Evolutionary conservation across 2,329 filamentous ascomycete genomes (phyloP).

Genomic region (Sporothrix inflata): DNA sequence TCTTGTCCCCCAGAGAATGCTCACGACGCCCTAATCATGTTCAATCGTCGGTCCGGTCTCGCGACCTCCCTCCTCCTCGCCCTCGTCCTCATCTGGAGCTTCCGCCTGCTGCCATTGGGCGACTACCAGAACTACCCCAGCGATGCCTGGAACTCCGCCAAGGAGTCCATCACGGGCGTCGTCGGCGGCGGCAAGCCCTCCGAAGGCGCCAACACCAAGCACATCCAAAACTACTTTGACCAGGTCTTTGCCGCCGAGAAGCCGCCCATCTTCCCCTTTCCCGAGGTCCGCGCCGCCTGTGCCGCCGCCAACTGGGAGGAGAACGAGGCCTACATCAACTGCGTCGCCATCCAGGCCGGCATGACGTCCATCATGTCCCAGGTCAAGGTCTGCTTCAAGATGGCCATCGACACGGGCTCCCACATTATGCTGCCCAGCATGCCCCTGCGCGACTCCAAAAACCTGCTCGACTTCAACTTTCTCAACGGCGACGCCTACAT

Average conservation of each 20-base stretch:
- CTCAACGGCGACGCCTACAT: constrained; percentile 40
- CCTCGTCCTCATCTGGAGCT: constrained; percentile 33
- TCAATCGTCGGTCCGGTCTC: constrained; percentile 32
- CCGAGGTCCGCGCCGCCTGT: constrained; percentile 37
- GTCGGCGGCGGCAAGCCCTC: background rate
- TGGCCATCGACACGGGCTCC: constrained; percentile 42
- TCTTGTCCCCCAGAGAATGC: background rate
- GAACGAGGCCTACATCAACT: constrained; percentile 41
- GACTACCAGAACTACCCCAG: constrained; percentile 28
- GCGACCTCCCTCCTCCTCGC: constrained; percentile 23
- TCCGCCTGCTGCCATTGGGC: constrained; percentile 13
- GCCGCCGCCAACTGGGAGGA: constrained; percentile 36
- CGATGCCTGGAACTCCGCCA: constrained; percentile 33
- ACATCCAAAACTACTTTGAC: constrained; percentile 39
- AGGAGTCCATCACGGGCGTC: constrained; percentile 23
- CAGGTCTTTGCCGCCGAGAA: constrained; percentile 39
- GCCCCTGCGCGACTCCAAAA: constrained; percentile 40
- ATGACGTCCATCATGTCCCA: constrained; percentile 43
- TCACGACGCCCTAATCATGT: constrained; percentile 23
- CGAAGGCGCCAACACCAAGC: background rate
- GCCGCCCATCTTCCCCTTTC: constrained; percentile 34
- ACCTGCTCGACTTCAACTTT: constrained; percentile 42
- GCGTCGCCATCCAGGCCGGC: constrained; percentile 40
- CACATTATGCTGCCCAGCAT: constrained; percentile 41
- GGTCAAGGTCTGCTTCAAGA: constrained; percentile 44